Evolutionary conservation across 768 basidiomycete species (phyloP).

Genomic region (Trametes cubensis): DNA sequence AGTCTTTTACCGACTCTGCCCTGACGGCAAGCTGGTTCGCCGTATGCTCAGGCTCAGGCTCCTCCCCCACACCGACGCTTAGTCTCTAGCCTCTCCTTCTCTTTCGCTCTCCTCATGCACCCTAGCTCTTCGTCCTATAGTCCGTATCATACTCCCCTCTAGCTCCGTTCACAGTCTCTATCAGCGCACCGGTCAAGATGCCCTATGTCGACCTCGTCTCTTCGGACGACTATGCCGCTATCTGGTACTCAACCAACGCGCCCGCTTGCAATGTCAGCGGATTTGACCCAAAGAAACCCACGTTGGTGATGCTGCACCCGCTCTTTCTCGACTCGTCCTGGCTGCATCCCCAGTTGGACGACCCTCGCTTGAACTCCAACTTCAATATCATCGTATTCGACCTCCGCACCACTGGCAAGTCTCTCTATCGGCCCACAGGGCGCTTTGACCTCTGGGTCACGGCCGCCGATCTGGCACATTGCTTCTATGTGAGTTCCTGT

Average conservation of each 20-base stretch:
- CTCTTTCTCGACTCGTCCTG: conserved; percentile 69
- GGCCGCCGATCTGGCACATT: conserved; percentile 74
- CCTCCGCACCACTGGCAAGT: conserved; percentile 64
- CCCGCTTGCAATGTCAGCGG: conserved; percentile 59
- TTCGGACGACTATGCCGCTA: conserved; percentile 65
- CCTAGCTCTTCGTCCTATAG: not conserved
- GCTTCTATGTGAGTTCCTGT: conserved; percentile 53
- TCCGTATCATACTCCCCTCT: conserved; percentile 1
- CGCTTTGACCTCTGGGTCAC: conserved; percentile 77
- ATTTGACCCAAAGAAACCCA: conserved; percentile 67
- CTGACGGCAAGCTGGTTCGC: not conserved
- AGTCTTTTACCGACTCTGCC: conserved; percentile 5
- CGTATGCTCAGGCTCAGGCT: not conserved
- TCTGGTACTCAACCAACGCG: conserved; percentile 74
- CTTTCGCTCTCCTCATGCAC: conserved; percentile 10
- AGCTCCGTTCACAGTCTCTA: not conserved
- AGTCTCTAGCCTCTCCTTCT: not conserved
- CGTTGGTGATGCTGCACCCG: conserved; percentile 69
- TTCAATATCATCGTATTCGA: conserved; percentile 82
- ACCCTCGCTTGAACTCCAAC: conserved; percentile 56
- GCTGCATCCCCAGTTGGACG: conserved; percentile 67
- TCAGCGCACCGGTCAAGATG: conserved; percentile 44
- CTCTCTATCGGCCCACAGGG: conserved; percentile 52
- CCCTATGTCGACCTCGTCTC: conserved; percentile 69
- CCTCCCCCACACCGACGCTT: not conserved